phyloP scores from a whole-genome alignment of 208 protist species.

The Trypanosoma mega region DNA sequence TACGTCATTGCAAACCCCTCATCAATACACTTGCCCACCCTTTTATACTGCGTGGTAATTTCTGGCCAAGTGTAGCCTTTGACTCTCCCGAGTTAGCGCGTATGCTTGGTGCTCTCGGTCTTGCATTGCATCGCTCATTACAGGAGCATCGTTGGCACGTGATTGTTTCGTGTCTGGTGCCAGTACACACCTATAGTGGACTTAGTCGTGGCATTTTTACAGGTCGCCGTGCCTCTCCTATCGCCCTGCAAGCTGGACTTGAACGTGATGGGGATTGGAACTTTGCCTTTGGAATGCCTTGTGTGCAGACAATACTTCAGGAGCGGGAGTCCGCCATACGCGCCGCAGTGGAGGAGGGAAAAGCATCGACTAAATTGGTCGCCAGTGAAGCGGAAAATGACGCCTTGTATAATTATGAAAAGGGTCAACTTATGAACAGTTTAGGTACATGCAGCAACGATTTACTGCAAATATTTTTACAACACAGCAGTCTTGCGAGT shows the following conservation, averaged over 20 bases:
- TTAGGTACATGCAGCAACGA: slow-evolving; percentile 40
- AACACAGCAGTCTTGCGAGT: slow-evolving; percentile 42
- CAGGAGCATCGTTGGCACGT: slow-evolving; percentile 89
- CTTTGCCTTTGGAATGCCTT: slow-evolving; percentile 39
- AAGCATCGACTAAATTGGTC: too few relatives aligned
- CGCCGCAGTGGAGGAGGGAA: slow-evolving; percentile 14
- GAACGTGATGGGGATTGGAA: slow-evolving; percentile 52
- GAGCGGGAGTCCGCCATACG: slow-evolving; percentile 35
- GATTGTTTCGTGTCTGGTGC: slow-evolving; percentile 75
- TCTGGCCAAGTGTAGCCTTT: slow-evolving; percentile 85
- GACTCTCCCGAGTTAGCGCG: slow-evolving; percentile 72
- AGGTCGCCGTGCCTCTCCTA: slow-evolving; percentile 52
- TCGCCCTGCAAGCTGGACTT: slow-evolving; percentile 64
- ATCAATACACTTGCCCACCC: slow-evolving; percentile 74
- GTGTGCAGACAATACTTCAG: slow-evolving; percentile 23
- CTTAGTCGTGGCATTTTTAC: slow-evolving; percentile 86
- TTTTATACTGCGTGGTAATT: slow-evolving; percentile 85
- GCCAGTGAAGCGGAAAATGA: slow-evolving; percentile 11
- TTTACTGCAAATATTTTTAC: slow-evolving; percentile 67
- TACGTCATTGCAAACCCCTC: slow-evolving; percentile 75
- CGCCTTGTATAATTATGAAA: slow-evolving; percentile 30
- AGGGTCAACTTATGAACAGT: slow-evolving; percentile 22
- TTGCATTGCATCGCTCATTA: slow-evolving; percentile 79
- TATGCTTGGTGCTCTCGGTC: slow-evolving; percentile 72
- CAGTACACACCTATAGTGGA: slow-evolving; percentile 73